Percentiles rank a stretch among this genome's conserved stretches.
These are phyloP conservation scores for Hymenoscyphus repandus DNA, from an alignment of 2,329 filamentous ascomycete genomes.

Conservation along the genomic window DNA sequence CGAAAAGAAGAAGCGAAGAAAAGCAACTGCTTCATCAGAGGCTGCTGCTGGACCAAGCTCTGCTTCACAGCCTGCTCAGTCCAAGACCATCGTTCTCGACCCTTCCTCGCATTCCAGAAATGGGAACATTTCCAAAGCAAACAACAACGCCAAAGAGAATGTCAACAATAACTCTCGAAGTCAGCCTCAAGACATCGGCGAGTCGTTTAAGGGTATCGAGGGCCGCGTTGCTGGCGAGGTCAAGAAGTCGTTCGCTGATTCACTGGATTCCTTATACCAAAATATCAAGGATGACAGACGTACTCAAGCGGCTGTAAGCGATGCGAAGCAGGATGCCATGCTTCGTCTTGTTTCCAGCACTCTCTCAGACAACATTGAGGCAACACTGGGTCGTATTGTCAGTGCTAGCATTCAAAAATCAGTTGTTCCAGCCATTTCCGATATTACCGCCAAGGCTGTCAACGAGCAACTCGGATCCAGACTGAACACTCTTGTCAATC, in stretches of 20 bases:
- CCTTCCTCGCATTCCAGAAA: constrained; percentile 28
- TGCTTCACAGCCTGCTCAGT: constrained; percentile 14
- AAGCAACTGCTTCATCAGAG: constrained; percentile 44
- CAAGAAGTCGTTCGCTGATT: constrained; percentile 48
- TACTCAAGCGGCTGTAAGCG: constrained; percentile 55
- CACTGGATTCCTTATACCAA: constrained; percentile 56
- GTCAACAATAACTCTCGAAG: constrained; percentile 9
- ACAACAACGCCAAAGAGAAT: constrained; percentile 7
- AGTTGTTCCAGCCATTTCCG: constrained; percentile 69
- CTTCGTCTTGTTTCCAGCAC: constrained; percentile 64
- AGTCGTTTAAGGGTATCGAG: constrained; percentile 42
- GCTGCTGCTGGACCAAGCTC: constrained; percentile 8
- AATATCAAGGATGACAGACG: constrained; percentile 64
- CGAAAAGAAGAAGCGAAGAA: constrained; percentile 68
- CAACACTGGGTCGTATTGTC: constrained; percentile 41
- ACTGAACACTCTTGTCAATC: constrained; percentile 37
- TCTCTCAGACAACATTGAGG: constrained; percentile 63
- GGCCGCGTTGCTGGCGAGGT: constrained; percentile 43
- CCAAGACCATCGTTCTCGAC: constrained; percentile 30
- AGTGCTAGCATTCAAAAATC: constrained; percentile 62
- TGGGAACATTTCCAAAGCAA: constrained; percentile 21
- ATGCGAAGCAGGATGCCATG: constrained; percentile 64
- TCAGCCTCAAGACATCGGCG: constrained; percentile 33
- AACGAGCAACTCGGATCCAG: constrained; percentile 66
- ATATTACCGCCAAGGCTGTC: constrained; percentile 62